Evolutionary conservation across 768 basidiomycete genomes (phyloP).

Genomic region (Pisolithus tinctorius): DNA sequence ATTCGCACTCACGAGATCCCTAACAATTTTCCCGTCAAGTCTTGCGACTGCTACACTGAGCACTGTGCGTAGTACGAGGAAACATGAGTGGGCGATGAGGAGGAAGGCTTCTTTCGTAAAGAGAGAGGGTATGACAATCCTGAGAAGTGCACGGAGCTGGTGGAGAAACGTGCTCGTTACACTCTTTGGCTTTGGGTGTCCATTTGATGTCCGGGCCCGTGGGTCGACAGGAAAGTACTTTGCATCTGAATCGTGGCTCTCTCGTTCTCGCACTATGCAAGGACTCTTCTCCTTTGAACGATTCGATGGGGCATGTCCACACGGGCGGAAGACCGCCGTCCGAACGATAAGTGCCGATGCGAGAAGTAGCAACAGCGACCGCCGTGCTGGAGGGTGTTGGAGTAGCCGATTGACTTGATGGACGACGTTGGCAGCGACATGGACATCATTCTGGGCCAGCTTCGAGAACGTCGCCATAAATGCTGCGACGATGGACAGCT

Average conservation of each 20-base stretch:
- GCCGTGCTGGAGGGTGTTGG: constrained; percentile 10
- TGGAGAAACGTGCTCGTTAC: constrained; percentile 63
- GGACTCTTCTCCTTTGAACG: constrained; percentile 51
- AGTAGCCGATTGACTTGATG: constrained; percentile 4
- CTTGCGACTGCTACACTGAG: constrained; percentile 84
- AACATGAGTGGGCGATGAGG: constrained; percentile 71
- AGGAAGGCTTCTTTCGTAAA: constrained; percentile 67
- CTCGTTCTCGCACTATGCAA: constrained; percentile 56
- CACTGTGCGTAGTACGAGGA: constrained; percentile 80
- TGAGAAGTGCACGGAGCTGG: constrained; percentile 67
- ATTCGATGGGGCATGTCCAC: constrained; percentile 49
- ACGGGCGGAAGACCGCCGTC: constrained; percentile 27
- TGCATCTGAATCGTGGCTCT: constrained; percentile 46
- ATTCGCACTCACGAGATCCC: constrained; percentile 84
- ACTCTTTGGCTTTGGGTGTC: constrained; percentile 44
- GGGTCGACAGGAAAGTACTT: constrained; percentile 57
- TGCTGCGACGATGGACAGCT: not conserved
- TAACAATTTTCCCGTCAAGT: constrained; percentile 84
- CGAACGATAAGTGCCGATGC: constrained; percentile 47
- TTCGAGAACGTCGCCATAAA: constrained; percentile 6
- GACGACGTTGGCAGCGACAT: not conserved
- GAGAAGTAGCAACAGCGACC: constrained; percentile 35
- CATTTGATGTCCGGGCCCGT: constrained; percentile 15
- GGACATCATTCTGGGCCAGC: not conserved
- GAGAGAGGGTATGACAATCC: constrained; percentile 61